Evolutionary conservation across 129 eudicot species (phyloP), one percentile per base, ranked within the genome.

Genomic region (Dittrichia graveolens): DNA sequence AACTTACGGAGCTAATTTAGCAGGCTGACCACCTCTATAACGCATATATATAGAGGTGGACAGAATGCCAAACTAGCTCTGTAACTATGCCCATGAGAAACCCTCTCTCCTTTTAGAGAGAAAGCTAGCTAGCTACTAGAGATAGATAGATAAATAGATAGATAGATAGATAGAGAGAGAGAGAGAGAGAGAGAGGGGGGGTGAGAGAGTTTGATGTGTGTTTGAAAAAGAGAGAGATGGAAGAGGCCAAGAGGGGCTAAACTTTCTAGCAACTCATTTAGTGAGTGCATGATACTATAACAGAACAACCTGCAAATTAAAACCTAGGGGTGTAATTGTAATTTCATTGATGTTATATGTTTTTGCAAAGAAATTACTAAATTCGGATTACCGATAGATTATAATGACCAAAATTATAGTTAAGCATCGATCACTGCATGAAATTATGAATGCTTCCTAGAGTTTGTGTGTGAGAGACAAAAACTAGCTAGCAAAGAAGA

Each of bases 41-140:
- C 65, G 34, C 63, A 8, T 35, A 69, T 14, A 61, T 43, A 6
- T 7, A 76, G 85, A 81, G 85, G 85, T 81, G 85, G 79, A 81
- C 85, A 81, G 85, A 81, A 81, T 81, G 85, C 85, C 85, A 81
- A 81, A 81, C 58, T 44, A 41, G 42, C 66, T 77, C 76, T 76
- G 81, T 53, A 81, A 4, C 43, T 76, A 66, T 65, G 65, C 64
- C 44, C 78, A 74, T 64, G 85, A 81, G 77, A 71, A 77, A 76
- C 82, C 67, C 75, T 72, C 71, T 65, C 76, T 77, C 65, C 41
- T 13, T 62, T 31, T 53, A 9, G 65, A 70, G 59, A 67, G 34
- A 48, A 4, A 41, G 3, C 14, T 14, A 72, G 14, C 7, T 1
- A 62, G 18, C 9, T 7, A 24, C 13, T n/a, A 61, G 19, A 39